Evolutionary conservation across 768 basidiomycete species (phyloP).

Genomic region (Hydnomerulius pinastri): DNA sequence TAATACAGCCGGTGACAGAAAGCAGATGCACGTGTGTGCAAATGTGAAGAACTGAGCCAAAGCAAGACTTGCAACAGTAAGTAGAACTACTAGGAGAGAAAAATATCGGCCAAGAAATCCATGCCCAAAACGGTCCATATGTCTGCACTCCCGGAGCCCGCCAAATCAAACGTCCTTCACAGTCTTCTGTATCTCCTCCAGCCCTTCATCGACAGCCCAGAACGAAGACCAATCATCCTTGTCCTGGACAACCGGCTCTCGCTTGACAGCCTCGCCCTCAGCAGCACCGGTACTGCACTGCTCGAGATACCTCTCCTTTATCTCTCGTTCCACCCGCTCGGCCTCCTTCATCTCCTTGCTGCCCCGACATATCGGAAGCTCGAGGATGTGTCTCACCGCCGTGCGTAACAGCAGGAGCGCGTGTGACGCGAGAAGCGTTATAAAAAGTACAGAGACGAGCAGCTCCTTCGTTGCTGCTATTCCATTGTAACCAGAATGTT

Average conservation of each 20-base stretch:
- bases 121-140: no score
- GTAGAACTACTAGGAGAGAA: no score
- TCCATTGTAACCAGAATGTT: slow-evolving; percentile 9
- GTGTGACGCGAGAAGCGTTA: slow-evolving; percentile 79
- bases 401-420: slow-evolving; percentile 74
- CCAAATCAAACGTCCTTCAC: slow-evolving; percentile 53
- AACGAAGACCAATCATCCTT: slow-evolving; percentile 39
- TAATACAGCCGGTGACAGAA: no score
- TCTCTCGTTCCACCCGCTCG: slow-evolving; percentile 52
- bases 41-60: no score
- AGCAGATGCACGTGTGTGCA: no score
- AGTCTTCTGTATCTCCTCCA: slow-evolving; percentile 62
- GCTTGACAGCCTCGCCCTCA: neutral
- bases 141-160: no score
- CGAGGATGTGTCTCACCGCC: no score
- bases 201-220: slow-evolving; percentile 69
- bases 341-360: slow-evolving; percentile 59
- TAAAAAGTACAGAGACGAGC: slow-evolving; percentile 58
- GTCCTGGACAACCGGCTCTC: neutral
- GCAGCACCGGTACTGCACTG: neutral
- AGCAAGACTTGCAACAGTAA: no score
- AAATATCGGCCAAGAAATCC: no score
- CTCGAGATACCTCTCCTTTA: slow-evolving; percentile 34
- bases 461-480: slow-evolving; percentile 45
- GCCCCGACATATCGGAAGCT: slow-evolving; percentile 69